These are phyloP conservation scores for Sporisorium scitamineum DNA, from an alignment of 1,284 basidiomycete genomes.

Conservation along the genomic window DNA sequence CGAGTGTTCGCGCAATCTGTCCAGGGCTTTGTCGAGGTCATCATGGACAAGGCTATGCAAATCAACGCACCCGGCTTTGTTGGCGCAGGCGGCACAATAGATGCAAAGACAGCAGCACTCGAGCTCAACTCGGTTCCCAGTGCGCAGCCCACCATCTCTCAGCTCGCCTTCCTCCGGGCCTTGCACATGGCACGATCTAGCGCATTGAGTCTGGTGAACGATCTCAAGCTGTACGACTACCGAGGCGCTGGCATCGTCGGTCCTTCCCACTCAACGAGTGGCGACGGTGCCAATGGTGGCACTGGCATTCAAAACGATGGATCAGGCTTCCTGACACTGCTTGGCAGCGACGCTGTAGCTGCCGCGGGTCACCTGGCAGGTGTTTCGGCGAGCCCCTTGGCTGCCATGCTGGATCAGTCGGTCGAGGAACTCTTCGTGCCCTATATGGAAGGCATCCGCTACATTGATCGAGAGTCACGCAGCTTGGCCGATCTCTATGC, in stretches of 20 bases:
- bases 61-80: constrained; percentile 45
- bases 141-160: constrained; percentile 26
- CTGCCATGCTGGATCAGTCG: constrained; percentile 87
- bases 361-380: constrained; percentile 49
- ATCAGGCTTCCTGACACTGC: constrained; percentile 25
- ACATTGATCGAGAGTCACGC: constrained; percentile 91
- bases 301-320: constrained; percentile 9
- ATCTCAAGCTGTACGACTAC: constrained; percentile 91
- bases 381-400: constrained; percentile 53
- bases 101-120: constrained; percentile 33
- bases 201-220: constrained; percentile 84
- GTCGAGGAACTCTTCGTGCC: constrained; percentile 97
- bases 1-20: constrained; percentile 94
- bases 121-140: constrained; percentile 23
- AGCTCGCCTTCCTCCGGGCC: constrained; percentile 87
- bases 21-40: constrained; percentile 65
- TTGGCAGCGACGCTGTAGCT: constrained; percentile 40
- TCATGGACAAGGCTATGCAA: constrained; percentile 66
- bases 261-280: constrained; percentile 24
- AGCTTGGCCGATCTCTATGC: constrained; percentile 87
- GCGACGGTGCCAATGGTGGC: constrained; percentile 2
- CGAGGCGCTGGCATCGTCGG: constrained; percentile 68
- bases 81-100: constrained; percentile 32
- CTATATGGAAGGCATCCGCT: constrained; percentile 87
- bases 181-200: constrained; percentile 87